These are phyloP conservation scores for Kalanchoe fedtschenkoi DNA, from an alignment of 164 flowering plant genomes.

Conservation along the genomic window DNA sequence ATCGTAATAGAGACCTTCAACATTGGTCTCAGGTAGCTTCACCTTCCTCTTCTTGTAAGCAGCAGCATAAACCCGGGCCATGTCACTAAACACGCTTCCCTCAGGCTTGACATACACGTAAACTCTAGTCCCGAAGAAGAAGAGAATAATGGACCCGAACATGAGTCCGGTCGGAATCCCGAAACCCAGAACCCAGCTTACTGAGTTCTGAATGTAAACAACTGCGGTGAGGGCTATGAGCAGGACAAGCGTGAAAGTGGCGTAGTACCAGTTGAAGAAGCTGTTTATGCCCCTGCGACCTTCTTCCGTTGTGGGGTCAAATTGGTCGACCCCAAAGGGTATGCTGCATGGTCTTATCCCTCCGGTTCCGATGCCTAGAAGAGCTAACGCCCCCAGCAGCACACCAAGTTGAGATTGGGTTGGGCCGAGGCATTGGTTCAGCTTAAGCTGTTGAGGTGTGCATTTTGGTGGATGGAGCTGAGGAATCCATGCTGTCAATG, in stretches of 20 bases:
- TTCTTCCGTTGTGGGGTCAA: conserved; percentile 51
- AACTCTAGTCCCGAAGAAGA: conserved; percentile 47
- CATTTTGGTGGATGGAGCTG: conserved; percentile 44
- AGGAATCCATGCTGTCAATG: conserved; percentile 43
- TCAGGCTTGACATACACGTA: conserved; percentile 52
- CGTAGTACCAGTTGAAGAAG: conserved; percentile 89
- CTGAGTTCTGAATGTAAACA: conserved; percentile 56
- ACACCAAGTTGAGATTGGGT: conserved; percentile 30
- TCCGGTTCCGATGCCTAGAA: conserved; percentile 46
- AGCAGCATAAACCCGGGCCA: conserved; percentile 44
- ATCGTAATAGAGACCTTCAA: conserved; percentile 19
- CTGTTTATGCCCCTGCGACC: conserved; percentile 63
- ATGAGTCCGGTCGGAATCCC: conserved; percentile 55
- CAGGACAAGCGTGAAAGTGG: conserved; percentile 51
- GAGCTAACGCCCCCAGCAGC: conserved; percentile 25
- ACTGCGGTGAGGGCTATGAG: conserved; percentile 48
- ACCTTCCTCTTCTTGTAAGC: conserved; percentile 49
- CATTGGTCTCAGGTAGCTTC: conserved; percentile 12
- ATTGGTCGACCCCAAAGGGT: conserved; percentile 83
- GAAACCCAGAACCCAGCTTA: conserved; percentile 70
- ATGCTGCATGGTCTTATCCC: conserved; percentile 80
- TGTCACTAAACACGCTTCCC: conserved; percentile 64
- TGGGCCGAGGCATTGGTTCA: conserved; percentile 27
- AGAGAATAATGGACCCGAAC: conserved; percentile 38
- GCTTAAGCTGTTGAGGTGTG: conserved; percentile 5